phyloP scores from a whole-genome alignment of 257 asterid species.

The Rehmannia glutinosa region DNA sequence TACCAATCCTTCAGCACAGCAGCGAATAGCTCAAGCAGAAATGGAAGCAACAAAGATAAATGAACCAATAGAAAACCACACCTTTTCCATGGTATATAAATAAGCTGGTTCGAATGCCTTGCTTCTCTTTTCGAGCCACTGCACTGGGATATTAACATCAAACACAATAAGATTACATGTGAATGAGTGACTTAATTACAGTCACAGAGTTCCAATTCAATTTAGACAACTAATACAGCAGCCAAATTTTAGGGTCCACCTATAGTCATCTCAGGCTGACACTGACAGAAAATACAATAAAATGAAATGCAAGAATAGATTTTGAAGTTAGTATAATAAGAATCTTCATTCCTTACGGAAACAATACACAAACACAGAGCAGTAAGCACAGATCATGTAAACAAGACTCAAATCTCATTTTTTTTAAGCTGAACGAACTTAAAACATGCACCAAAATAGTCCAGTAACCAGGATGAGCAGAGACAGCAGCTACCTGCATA shows the following conservation, averaged over 20 bases:
- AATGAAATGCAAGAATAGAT: background rate
- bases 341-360: background rate
- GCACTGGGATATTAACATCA: conserved; percentile 61
- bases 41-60: conserved; percentile 6
- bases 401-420: background rate
- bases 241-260: conserved; percentile 5
- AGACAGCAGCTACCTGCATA: conserved; percentile 60
- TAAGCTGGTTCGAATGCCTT: conserved; percentile 86
- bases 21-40: conserved; percentile 7
- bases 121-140: conserved; percentile 93
- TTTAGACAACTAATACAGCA: background rate
- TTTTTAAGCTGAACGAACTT: background rate
- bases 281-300: background rate
- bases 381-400: background rate
- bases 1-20: conserved; percentile 6
- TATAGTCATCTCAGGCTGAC: conserved; percentile 3
- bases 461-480: conserved; percentile 10
- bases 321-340: background rate
- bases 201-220: conserved; percentile 2
- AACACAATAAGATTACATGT: conserved; percentile 28
- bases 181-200: background rate
- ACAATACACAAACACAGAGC: background rate
- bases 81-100: conserved; percentile 89
- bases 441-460: conserved; percentile 17
- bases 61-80: conserved; percentile 21